Evolutionary conservation across 192 early-diverging fungal species (phyloP).

Genomic region (Lobosporangium transversale): DNA sequence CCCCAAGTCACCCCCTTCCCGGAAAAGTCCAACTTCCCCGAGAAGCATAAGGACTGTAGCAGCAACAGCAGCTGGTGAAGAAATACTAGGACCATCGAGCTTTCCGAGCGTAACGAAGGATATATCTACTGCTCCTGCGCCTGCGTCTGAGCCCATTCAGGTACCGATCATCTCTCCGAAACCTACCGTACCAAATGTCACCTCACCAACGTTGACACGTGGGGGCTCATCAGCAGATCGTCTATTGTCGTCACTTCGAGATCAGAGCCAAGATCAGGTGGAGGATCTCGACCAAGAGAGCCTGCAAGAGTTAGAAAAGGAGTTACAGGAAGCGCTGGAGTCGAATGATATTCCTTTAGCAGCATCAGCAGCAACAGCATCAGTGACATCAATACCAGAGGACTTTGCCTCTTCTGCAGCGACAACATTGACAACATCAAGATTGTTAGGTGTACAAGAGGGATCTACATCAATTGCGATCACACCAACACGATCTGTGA

Average conservation of each 20-base stretch:
- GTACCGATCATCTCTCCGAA: conserved; percentile 15
- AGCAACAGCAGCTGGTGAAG: neutral
- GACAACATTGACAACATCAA: too few species aligned
- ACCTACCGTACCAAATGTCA: conserved; percentile 8
- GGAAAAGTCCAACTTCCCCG: neutral
- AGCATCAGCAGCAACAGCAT: neutral
- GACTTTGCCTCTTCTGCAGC: too few species aligned
- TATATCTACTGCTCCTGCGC: neutral
- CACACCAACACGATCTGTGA: conserved; percentile 13
- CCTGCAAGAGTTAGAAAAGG: conserved; percentile 40
- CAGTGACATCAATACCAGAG: too few species aligned
- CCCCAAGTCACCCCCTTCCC: conserved; percentile 6
- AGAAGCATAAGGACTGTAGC: neutral
- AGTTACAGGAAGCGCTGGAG: conserved; percentile 36
- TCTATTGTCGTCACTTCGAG: neutral
- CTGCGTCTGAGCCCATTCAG: neutral
- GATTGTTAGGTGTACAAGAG: too few species aligned
- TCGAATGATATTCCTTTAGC: conserved; percentile 1
- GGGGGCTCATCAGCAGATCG: conserved; percentile 1
- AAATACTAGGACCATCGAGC: too few species aligned
- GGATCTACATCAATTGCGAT: too few species aligned
- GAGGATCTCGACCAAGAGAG: conserved; percentile 11
- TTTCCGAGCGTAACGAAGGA: too few species aligned
- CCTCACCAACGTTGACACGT: conserved; percentile 30
- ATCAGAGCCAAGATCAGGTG: neutral